Conservation (phyloP, 345 rosid species). For the Raphanus raphanistrum region DNA sequence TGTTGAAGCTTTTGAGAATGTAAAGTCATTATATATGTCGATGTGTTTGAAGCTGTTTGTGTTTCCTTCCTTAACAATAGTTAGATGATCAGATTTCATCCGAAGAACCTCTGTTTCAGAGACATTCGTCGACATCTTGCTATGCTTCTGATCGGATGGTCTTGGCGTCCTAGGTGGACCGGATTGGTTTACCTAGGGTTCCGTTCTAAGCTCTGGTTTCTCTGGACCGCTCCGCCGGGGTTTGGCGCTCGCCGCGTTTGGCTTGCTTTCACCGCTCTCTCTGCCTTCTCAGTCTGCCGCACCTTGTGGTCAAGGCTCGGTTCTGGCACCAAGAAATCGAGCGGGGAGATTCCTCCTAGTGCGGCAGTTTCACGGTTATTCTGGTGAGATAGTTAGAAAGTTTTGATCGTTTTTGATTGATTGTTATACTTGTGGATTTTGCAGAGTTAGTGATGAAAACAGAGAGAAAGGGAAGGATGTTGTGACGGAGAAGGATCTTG, state of each 20-base stretch:
- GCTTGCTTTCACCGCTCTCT: conserved; percentile 91
- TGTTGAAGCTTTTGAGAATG: no score
- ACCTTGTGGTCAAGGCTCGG: conserved; percentile 62
- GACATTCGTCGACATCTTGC: conserved; percentile 87
- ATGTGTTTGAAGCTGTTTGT: no score
- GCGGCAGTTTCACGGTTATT: conserved; percentile 50
- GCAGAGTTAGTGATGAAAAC: conserved; percentile 37
- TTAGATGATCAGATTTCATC: conserved; percentile 39
- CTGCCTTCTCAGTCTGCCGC: conserved; percentile 77
- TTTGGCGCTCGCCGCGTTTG: conserved; percentile 94
- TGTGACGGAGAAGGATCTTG: conserved; percentile 72
- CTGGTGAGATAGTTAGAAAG: background rate
- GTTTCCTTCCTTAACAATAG: no score
- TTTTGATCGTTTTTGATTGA: background rate
- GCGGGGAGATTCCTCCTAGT: background rate
- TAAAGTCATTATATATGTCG: no score
- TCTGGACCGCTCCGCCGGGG: conserved; percentile 83
- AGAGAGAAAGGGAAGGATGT: conserved; percentile 47
- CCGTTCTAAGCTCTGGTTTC: conserved; percentile 73
- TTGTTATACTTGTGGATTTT: background rate
- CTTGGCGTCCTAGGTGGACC: conserved; percentile 98
- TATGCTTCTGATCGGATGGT: conserved; percentile 90
- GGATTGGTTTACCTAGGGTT: conserved; percentile 75
- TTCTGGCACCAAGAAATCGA: conserved; percentile 43
- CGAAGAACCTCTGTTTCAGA: conserved; percentile 69